Evolutionary conservation across 2,329 filamentous ascomycete genomes (phyloP).

Genomic region (Xylaria sp.): DNA sequence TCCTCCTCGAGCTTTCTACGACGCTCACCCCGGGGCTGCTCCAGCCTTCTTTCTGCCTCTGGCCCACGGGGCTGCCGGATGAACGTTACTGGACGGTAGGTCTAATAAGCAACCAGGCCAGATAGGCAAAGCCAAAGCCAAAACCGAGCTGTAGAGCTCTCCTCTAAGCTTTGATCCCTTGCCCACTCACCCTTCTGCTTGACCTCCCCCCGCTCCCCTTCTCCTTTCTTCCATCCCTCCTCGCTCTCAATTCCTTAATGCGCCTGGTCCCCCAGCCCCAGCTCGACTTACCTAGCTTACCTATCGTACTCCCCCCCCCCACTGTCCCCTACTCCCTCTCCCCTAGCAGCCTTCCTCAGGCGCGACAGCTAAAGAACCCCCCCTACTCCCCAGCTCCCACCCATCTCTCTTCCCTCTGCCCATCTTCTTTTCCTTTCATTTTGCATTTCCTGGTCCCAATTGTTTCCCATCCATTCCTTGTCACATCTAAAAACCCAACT

Average conservation of each 20-base stretch:
- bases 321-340: conserved; percentile 33
- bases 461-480: conserved; percentile 29
- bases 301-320: conserved; percentile 19
- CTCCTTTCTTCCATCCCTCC: conserved; percentile 32
- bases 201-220: conserved; percentile 30
- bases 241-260: conserved; percentile 25
- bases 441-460: conserved; percentile 36
- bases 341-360: conserved; percentile 43
- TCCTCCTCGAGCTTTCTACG: conserved; percentile 19
- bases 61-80: conserved; percentile 29
- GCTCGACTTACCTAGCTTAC: conserved; percentile 34
- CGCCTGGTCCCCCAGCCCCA: conserved; percentile 25
- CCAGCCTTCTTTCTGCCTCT: conserved; percentile 33
- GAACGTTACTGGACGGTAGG: conserved; percentile 30
- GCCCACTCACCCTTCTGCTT: conserved; percentile 23
- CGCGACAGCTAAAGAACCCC: conserved; percentile 44
- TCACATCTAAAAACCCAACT: conserved; percentile 30
- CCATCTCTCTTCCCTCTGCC: conserved; percentile 43
- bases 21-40: conserved; percentile 37
- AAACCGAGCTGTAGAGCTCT: conserved; percentile 32
- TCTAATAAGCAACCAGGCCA: conserved; percentile 32
- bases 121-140: conserved; percentile 30
- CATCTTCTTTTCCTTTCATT: conserved; percentile 36
- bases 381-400: conserved; percentile 36
- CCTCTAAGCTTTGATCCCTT: conserved; percentile 26